phyloP scores from a whole-genome alignment of 768 basidiomycete genomes.

The Pluteus cervinus region DNA sequence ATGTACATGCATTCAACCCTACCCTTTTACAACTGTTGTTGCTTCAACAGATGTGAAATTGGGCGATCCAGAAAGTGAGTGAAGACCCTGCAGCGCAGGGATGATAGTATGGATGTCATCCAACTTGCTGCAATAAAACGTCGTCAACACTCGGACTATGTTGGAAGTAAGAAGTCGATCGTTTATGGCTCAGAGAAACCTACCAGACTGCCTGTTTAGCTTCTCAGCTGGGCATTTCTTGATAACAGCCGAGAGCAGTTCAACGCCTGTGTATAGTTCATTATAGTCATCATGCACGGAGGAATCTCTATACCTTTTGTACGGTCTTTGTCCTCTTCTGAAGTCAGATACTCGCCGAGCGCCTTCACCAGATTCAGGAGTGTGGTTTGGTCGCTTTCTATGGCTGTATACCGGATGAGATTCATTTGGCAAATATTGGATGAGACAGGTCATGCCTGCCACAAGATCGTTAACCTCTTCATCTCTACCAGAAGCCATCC shows the following conservation, averaged over 20 bases:
- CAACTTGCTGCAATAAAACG: constrained; percentile 82
- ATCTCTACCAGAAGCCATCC: constrained; percentile 62
- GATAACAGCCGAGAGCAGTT: constrained; percentile 72
- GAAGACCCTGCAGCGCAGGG: constrained; percentile 74
- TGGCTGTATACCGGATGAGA: constrained; percentile 24
- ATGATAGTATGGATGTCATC: constrained; percentile 83
- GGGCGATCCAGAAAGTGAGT: constrained; percentile 55
- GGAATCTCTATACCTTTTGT: constrained; percentile 56
- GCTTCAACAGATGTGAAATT: constrained; percentile 63
- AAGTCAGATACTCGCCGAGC: constrained; percentile 82
- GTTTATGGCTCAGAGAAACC: constrained; percentile 15
- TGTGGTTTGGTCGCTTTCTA: constrained; percentile 47
- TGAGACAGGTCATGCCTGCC: constrained; percentile 40
- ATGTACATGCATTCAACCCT: constrained; percentile 7
- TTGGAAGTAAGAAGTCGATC: constrained; percentile 6
- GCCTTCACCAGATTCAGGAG: constrained; percentile 80
- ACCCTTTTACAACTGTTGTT: constrained; percentile 58
- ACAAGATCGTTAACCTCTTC: constrained; percentile 54
- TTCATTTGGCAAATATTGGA: constrained; percentile 9
- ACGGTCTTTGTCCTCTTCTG: constrained; percentile 73
- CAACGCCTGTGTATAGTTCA: constrained; percentile 54
- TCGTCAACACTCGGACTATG: constrained; percentile 73
- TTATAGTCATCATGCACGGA: constrained; percentile 1
- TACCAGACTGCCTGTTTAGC: constrained; percentile 81
- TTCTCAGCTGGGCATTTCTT: constrained; percentile 49